Evolutionary conservation across 140 eudicot genomes (phyloP), one percentile per base, ranked within the genome.

Genomic region (Stevia rebaudiana): DNA sequence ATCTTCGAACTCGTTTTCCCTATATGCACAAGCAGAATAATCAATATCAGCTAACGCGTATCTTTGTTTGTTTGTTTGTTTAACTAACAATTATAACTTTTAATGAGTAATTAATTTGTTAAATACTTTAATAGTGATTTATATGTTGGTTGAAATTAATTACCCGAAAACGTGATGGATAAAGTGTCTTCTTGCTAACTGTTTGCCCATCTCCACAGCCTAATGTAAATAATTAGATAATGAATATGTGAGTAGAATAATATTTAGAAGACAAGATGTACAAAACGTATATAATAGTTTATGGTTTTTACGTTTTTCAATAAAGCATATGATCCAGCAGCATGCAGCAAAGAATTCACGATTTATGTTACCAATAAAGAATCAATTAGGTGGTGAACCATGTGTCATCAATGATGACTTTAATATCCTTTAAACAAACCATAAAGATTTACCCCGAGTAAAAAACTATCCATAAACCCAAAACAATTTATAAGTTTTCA

Each of bases 171-270:
- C 96, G 19, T 87, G 98, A 69, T 79, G 89, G 48, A 92, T 81
- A 60, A 87, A 92, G 79, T 92, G 98, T 75, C 77, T 80, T 72
- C 75, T 69, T 19, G 86, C 96, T 51, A 92, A 65, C 71, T 75
- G 81, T 82, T 81, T 85, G 56, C 96, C 98, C 3, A 87, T 85
- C 59, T 85, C 92, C 49, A 88, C 77, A 43, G 98, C 98, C 98
- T 92, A 65, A 49, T 39, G 22, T 57, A 66, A 65, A 65, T 13
- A 56, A 56, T 15, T 4, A 73, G 61, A 24, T 7, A 33, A 30
- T 56, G 24, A 31, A 31, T 16, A 6, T 22, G 51, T 52, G 58
- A 55, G 48, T 41, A 28, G 23, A 50, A 51, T 53, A 30, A 44
- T 53, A 30, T 31, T 21, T 40, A 55, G 54, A 17, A 52, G 33